These are phyloP conservation scores for Hypoxylon lenormandii DNA, from an alignment of 495 filamentous ascomycete genomes.

Conservation along the genomic window DNA sequence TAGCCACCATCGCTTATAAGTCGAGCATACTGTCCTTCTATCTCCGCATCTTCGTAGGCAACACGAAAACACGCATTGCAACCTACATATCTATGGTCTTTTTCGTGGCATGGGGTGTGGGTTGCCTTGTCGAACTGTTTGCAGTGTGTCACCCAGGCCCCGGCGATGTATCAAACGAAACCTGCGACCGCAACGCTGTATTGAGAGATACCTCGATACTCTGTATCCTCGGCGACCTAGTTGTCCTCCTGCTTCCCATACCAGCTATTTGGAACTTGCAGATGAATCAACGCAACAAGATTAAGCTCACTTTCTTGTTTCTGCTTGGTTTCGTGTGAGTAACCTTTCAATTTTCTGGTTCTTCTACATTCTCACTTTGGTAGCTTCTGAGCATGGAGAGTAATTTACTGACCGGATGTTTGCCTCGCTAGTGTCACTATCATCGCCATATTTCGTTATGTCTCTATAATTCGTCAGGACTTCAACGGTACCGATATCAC, in stretches of 20 bases:
- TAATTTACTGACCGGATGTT: background rate
- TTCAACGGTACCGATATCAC: constrained; percentile 16
- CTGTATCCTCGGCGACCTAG: constrained; percentile 48
- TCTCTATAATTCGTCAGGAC: constrained; percentile 19
- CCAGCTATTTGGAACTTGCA: constrained; percentile 52
- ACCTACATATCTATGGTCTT: background rate
- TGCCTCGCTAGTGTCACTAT: background rate
- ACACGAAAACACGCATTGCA: background rate
- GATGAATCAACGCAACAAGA: constrained; percentile 42
- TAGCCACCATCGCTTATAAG: constrained; percentile 1
- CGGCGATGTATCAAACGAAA: background rate
- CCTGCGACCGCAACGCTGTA: constrained; percentile 4
- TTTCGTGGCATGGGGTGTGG: constrained; percentile 2
- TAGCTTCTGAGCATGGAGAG: too few species aligned
- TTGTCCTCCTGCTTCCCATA: constrained; percentile 51
- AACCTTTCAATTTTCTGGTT: background rate
- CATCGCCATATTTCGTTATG: constrained; percentile 27
- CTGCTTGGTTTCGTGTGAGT: constrained; percentile 27
- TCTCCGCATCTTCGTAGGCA: background rate
- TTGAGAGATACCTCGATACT: constrained; percentile 8
- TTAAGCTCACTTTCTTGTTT: constrained; percentile 37
- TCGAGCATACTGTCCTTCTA: constrained; percentile 22
- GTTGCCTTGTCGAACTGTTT: constrained; percentile 2
- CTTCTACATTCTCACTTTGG: background rate
- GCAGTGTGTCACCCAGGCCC: constrained; percentile 1